Base-by-base conservation (phyloP, 768 basidiomycete species). In the Mycena galericulata region DNA sequence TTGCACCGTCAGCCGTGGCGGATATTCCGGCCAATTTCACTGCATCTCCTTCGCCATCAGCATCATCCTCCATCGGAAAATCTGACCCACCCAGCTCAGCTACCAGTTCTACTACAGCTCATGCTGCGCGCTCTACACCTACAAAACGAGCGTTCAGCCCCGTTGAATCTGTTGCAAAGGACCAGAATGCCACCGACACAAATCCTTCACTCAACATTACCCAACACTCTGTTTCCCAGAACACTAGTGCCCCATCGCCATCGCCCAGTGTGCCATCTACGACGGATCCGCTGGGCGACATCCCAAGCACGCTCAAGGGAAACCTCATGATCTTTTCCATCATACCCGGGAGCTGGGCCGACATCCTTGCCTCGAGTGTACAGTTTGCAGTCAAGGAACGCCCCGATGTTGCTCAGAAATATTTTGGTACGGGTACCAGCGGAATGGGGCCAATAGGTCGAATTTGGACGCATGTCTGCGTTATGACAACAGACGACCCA, bases 381-480 rank as follows among this genome's bases (percentile, higher is more conserved):
- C 10, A 11, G 14, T 46, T 45, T 32, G 57, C 43, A 24, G 6
- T 49, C 20, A 49, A 47, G 18, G n/a, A 60, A 24, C 30, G 46
- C 4, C 58, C 58, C 11, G 58, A 60, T 1, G 32, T 60, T 26
- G 11, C 34, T 4, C 22, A 47, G 11, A 60, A 60, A 26, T 60
- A 47, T 49, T 60, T 60, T 24, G 58, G 58, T 6, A 43, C 43
- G 10, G 58, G 58, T 3, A 60, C 3, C 12, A 49, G 34, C 15
- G 58, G 45, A 8, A 60, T 45, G 43, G 57, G 57, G 5, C 57
- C 57, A 2, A 59, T 60, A 5, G 58, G 41, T 22, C 43, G 45
- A 4, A 46, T 45, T 12, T 59, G 57, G 57, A 59, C 57, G 1
- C 56, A 57, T 32, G 7, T 57, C 11, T 17, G 11, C 18, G 40